These are phyloP conservation scores for Calocybe gangraenosa DNA, from an alignment of 768 basidiomycete genomes.

Conservation along the genomic window DNA sequence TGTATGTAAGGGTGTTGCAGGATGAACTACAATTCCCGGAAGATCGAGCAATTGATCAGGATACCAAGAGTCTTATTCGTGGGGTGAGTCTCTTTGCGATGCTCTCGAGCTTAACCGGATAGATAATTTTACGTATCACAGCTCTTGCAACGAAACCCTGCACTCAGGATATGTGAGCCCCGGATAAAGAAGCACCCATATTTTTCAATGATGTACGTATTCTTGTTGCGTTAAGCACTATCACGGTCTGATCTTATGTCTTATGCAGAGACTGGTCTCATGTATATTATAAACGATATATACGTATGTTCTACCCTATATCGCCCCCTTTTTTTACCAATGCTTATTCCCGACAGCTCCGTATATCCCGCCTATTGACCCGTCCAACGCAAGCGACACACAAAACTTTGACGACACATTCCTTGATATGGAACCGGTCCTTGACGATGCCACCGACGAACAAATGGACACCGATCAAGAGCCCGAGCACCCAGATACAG, in stretches of 20 bases:
- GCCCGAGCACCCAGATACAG: slow-evolving; percentile 62
- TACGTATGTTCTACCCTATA: slow-evolving; percentile 55
- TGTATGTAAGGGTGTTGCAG: slow-evolving; percentile 91
- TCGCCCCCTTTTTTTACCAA: slow-evolving; percentile 1
- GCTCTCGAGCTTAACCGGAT: slow-evolving; percentile 7
- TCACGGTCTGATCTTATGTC: slow-evolving; percentile 4
- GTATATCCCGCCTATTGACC: slow-evolving; percentile 90
- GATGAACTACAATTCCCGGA: slow-evolving; percentile 89
- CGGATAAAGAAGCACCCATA: slow-evolving; percentile 93
- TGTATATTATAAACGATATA: slow-evolving; percentile 92
- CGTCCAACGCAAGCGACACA: slow-evolving; percentile 89
- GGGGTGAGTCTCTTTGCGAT: slow-evolving; percentile 59
- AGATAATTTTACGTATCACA: slow-evolving; percentile 23
- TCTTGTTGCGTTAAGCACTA: slow-evolving; percentile 7
- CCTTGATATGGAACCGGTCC: slow-evolving; percentile 90
- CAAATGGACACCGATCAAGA: slow-evolving; percentile 69
- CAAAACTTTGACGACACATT: slow-evolving; percentile 98
- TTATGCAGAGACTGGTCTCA: slow-evolving; percentile 80
- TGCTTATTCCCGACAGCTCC: slow-evolving; percentile 51
- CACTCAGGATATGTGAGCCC: slow-evolving; percentile 86
- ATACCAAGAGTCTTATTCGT: slow-evolving; percentile 92
- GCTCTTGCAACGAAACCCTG: slow-evolving; percentile 92
- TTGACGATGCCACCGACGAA: slow-evolving; percentile 71
- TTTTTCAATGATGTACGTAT: slow-evolving; percentile 85
- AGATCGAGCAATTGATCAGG: slow-evolving; percentile 87